A percentile compares a stretch with the other conserved stretches of the same genome.
Conservation (phyloP, 495 filamentous ascomycete species). For the Trichoderma asperelloides region DNA sequence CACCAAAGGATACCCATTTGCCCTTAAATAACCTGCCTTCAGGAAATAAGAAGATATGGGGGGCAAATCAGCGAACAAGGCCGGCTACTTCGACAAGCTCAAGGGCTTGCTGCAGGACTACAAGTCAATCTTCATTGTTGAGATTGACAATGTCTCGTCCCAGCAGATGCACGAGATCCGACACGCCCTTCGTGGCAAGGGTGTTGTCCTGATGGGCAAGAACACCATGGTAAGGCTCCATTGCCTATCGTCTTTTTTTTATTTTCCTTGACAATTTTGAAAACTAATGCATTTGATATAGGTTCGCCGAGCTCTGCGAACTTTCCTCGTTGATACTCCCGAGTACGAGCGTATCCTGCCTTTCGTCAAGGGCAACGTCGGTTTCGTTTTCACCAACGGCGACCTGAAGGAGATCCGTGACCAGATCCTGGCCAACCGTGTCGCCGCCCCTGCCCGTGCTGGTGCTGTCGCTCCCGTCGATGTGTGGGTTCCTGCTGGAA, state of each 20-base stretch:
- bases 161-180: constrained; percentile 99
- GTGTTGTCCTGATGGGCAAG: constrained; percentile 98
- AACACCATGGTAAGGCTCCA: constrained; percentile 77
- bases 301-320: constrained; percentile 96
- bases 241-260: too few species aligned
- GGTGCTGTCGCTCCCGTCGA: constrained; percentile 89
- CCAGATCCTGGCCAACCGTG: constrained; percentile 93
- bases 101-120: constrained; percentile 88
- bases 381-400: constrained; percentile 98
- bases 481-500: constrained; percentile 88
- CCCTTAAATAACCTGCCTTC: constrained; percentile 99
- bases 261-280: constrained; percentile 15
- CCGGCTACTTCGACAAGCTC: constrained; percentile 98
- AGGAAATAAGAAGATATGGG: constrained; percentile 93
- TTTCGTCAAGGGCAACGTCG: constrained; percentile 93
- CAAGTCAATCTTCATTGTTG: constrained; percentile 93
- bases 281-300: constrained; percentile 20
- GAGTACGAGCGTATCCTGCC: constrained; percentile 97
- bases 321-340: constrained; percentile 80
- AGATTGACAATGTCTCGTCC: constrained; percentile 91
- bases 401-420: constrained; percentile 87
- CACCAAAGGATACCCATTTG: constrained; percentile 31
- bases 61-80: constrained; percentile 91
- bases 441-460: constrained; percentile 93
- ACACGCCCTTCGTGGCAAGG: constrained; percentile 73